Evolutionary conservation across 2,329 filamentous ascomycete species (phyloP).

Genomic region (Didymella sp.): DNA sequence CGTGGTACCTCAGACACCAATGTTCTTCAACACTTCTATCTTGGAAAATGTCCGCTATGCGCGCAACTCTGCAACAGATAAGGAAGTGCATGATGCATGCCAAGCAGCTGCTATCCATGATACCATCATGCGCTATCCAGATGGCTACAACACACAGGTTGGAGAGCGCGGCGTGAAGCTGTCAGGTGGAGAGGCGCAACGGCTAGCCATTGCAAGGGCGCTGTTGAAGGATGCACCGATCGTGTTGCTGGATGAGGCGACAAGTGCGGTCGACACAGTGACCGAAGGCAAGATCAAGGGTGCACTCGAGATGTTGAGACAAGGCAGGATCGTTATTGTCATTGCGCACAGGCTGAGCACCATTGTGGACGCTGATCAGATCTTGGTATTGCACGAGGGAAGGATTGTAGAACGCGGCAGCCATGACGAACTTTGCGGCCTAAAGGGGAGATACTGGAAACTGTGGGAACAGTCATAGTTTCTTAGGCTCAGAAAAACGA

Average conservation of each 20-base stretch:
- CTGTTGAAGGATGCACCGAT: slow-evolving; percentile 35
- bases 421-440: slow-evolving; percentile 18
- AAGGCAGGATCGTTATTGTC: slow-evolving; percentile 49
- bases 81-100: slow-evolving; percentile 7
- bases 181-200: slow-evolving; percentile 85
- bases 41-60: slow-evolving; percentile 51
- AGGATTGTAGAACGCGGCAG: slow-evolving; percentile 49
- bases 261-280: slow-evolving; percentile 8
- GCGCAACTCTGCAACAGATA: slow-evolving; percentile 1
- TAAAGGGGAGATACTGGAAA: slow-evolving; percentile 7
- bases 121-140: slow-evolving; percentile 72
- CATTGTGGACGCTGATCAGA: slow-evolving; percentile 48
- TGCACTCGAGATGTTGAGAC: not conserved
- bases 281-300: slow-evolving; percentile 41
- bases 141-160: slow-evolving; percentile 88
- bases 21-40: slow-evolving; percentile 67
- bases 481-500: no score
- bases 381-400: slow-evolving; percentile 51
- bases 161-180: slow-evolving; percentile 68
- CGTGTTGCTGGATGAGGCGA: slow-evolving; percentile 22
- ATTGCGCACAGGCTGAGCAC: slow-evolving; percentile 53
- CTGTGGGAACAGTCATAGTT: slow-evolving; percentile 1
- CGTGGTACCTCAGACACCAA: slow-evolving; percentile 67
- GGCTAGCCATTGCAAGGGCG: slow-evolving; percentile 62
- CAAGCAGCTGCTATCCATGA: slow-evolving; percentile 63